A percentile compares a stretch with the other conserved stretches of the same genome.
phyloP scores from a whole-genome alignment of 2,329 filamentous ascomycete species.

The Claviceps fusiformis region DNA sequence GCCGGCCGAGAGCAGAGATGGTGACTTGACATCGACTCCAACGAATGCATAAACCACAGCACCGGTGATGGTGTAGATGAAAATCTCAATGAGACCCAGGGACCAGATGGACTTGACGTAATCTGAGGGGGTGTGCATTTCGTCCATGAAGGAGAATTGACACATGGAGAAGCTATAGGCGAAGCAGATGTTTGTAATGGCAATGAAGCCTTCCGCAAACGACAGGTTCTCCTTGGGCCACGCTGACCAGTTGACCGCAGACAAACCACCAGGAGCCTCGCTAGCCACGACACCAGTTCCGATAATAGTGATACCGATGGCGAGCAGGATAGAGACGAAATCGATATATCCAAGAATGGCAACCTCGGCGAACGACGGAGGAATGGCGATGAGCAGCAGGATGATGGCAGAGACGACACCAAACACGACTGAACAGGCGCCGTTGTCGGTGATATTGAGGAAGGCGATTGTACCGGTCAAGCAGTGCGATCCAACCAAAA shows the following conservation, averaged over 20 bases:
- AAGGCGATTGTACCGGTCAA: conserved; percentile 58
- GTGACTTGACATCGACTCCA: conserved; percentile 47
- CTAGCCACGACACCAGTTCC: conserved; percentile 39
- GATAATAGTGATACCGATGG: conserved; percentile 54
- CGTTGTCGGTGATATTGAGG: conserved; percentile 47
- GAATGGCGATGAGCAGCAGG: conserved; percentile 30
- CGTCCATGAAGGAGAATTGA: conserved; percentile 40
- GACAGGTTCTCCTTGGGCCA: conserved; percentile 31
- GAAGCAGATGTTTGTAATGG: conserved; percentile 56
- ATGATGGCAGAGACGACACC: conserved; percentile 32
- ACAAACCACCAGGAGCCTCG: conserved; percentile 18
- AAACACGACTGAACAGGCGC: conserved; percentile 30
- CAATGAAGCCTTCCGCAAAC: conserved; percentile 43
- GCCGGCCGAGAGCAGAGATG: conserved; percentile 54
- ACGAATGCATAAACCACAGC: conserved; percentile 57
- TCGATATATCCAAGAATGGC: conserved; percentile 37
- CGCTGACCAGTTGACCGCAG: conserved; percentile 26
- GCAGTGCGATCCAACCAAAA: conserved; percentile 59
- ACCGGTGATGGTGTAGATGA: conserved; percentile 53
- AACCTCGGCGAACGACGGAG: conserved; percentile 34
- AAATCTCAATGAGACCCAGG: conserved; percentile 47
- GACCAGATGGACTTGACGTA: conserved; percentile 43
- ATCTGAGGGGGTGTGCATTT: conserved; percentile 35
- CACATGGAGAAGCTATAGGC: conserved; percentile 47
- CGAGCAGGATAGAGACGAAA: conserved; percentile 49